phyloP scores from a whole-genome alignment of 345 rosid genomes.

The Sonneratia alba region DNA sequence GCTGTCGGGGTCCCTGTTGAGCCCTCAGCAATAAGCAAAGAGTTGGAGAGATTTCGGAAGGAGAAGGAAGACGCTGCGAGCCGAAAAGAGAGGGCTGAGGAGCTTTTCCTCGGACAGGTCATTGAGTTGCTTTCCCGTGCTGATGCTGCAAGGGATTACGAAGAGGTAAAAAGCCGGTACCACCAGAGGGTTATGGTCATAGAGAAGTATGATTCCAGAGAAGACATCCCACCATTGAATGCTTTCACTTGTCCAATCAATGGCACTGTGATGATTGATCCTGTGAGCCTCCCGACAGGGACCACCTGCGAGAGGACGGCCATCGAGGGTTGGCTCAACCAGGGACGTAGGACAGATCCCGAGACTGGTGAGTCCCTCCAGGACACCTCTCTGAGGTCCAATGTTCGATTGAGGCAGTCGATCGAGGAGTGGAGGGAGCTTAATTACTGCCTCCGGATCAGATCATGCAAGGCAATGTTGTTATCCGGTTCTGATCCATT shows the following conservation, averaged over 20 bases:
- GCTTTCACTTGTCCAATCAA: slow-evolving; percentile 42
- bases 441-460: slow-evolving; percentile 52
- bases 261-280: slow-evolving; percentile 45
- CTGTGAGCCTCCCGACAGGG: slow-evolving; percentile 68
- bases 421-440: slow-evolving; percentile 72
- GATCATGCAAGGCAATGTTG: slow-evolving; percentile 40
- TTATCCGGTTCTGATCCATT: slow-evolving; percentile 29
- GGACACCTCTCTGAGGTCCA: slow-evolving; percentile 50
- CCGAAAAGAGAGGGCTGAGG: slow-evolving; percentile 56
- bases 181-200: slow-evolving; percentile 36
- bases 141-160: slow-evolving; percentile 57
- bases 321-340: slow-evolving; percentile 40
- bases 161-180: slow-evolving; percentile 43
- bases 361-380: slow-evolving; percentile 46
- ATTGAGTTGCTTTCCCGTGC: slow-evolving; percentile 64
- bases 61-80: slow-evolving; percentile 57
- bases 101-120: slow-evolving; percentile 56
- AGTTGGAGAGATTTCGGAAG: slow-evolving; percentile 48
- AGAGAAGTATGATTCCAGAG: slow-evolving; percentile 32
- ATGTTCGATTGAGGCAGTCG: slow-evolving; percentile 46
- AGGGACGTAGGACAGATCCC: slow-evolving; percentile 42
- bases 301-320: slow-evolving; percentile 67
- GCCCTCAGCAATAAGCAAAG: slow-evolving; percentile 56
- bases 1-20: slow-evolving; percentile 66
- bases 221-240: slow-evolving; percentile 44